These are phyloP conservation scores for Aphanomyces astaci DNA, from an alignment of 352 stramenopile genomes.

Conservation along the genomic window DNA sequence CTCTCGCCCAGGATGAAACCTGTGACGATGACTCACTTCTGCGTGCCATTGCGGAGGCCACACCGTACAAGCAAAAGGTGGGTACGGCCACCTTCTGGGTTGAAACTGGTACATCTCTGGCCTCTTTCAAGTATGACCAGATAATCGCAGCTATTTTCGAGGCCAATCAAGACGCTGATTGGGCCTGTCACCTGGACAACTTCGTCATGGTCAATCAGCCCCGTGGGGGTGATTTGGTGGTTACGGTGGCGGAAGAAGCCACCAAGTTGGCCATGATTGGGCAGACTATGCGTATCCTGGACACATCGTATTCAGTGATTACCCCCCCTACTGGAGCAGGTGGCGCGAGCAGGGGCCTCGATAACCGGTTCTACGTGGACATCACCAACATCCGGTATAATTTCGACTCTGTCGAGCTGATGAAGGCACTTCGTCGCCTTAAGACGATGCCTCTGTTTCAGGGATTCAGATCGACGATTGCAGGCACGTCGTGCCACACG, in stretches of 20 bases:
- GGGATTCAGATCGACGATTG: background rate
- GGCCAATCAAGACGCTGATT: background rate
- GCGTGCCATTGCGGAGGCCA: background rate
- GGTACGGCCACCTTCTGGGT: background rate
- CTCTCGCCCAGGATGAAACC: background rate
- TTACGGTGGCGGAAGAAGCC: background rate
- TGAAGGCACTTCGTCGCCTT: background rate
- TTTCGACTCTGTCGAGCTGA: background rate
- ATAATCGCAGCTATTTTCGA: too few species aligned
- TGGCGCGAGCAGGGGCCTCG: too few species aligned
- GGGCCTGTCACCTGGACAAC: background rate
- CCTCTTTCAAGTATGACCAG: background rate
- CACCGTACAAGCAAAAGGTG: background rate
- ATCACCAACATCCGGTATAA: background rate
- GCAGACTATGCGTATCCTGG: background rate
- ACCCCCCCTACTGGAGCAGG: too few species aligned
- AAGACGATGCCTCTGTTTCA: background rate
- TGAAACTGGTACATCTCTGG: background rate
- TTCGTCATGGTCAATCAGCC: background rate
- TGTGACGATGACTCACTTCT: background rate
- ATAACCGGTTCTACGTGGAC: background rate
- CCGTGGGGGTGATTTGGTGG: background rate
- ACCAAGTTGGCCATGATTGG: background rate
- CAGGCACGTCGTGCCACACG: background rate
- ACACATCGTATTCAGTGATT: background rate